Conservation (phyloP, 2,329 filamentous ascomycete genomes). For the Sporothrix variecibatus region DNA sequence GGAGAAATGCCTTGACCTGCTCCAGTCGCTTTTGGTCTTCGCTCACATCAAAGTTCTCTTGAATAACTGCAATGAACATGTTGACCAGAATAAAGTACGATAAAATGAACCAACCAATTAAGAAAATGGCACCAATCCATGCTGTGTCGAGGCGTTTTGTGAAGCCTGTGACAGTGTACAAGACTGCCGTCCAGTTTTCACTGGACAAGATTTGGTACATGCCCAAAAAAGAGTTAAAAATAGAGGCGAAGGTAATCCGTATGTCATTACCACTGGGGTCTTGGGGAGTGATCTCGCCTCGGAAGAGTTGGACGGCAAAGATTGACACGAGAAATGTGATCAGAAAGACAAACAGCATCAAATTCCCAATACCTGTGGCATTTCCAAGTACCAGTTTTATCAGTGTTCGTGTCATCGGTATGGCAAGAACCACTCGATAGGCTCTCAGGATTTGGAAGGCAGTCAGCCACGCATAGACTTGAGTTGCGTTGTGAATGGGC, state of each 20-base stretch:
- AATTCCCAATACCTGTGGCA: slow-evolving; percentile 84
- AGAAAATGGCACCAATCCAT: slow-evolving; percentile 89
- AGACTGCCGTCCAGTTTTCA: slow-evolving; percentile 88
- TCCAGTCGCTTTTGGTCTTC: slow-evolving; percentile 97
- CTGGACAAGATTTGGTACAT: slow-evolving; percentile 98
- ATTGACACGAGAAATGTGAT: slow-evolving; percentile 93
- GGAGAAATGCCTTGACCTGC: slow-evolving; percentile 92
- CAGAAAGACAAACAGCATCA: slow-evolving; percentile 95
- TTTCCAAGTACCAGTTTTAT: slow-evolving; percentile 90
- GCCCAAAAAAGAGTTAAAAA: slow-evolving; percentile 93
- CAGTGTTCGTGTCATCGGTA: slow-evolving; percentile 83
- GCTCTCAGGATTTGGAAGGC: slow-evolving; percentile 90
- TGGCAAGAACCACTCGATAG: slow-evolving; percentile 87
- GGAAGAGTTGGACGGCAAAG: slow-evolving; percentile 89
- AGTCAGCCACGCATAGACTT: slow-evolving; percentile 82
- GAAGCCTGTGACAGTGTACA: slow-evolving; percentile 78
- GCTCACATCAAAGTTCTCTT: slow-evolving; percentile 98
- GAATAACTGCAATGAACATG: slow-evolving; percentile 99
- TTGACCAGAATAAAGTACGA: slow-evolving; percentile 95
- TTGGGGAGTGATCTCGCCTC: slow-evolving; percentile 74
- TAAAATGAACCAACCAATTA: slow-evolving; percentile 94
- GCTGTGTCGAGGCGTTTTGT: slow-evolving; percentile 68
- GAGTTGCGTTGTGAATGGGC: slow-evolving; percentile 69
- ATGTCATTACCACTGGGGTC: slow-evolving; percentile 64
- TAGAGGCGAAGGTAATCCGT: slow-evolving; percentile 78